Evolutionary conservation across 768 basidiomycete species (phyloP), one percentile per base, ranked within the genome.

Genomic region (Termitomyces sp.): DNA sequence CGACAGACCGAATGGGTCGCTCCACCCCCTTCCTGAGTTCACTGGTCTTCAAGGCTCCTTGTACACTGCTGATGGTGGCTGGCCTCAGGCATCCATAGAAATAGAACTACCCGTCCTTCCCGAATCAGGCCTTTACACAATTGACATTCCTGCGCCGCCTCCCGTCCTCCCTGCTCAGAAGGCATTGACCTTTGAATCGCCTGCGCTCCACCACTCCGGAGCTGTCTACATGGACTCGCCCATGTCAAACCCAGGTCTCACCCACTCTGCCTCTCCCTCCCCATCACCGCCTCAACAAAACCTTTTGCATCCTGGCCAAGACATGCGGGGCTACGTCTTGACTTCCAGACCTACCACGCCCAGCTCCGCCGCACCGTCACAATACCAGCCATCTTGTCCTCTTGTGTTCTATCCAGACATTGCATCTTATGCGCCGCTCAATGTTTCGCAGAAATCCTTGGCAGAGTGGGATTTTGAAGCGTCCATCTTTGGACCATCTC

Each of bases 261-360:
- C 59, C 56, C 36, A 60, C 45, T 65, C 63, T n/a, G 31, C 20
- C 5, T 61, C 64, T 45, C 58, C 64, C 42, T 65, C 64, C 40
- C 64, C 64, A 7, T 47, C 61, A 14, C 61, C 47, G 4, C 34
- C 45, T 14, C 50, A 48, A 10, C 54, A 57, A 14, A 40, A 10
- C 25, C 50, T 62, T 40, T 51, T 61, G 37, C 38, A 46, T 42
- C 48, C 53, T 3, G 52, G 34, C 5, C 31, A 46, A 29, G 49
- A 49, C 9, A 43, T 58, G 46, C 34, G n/a, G 25, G 54, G 25
- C 4, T 59, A 58, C 40, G 43, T 17, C 8, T 49, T 49, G 3
- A 54, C 47, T 9, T 58, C 60, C 7, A 51, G 56, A 9, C 57
- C 57, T 4, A 57, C 54, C 6, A 65, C 63, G 6, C 63, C 57